Percentiles rank a stretch among this genome's conserved stretches.
Conservation (phyloP, 2,329 filamentous ascomycete species). For the Dactylonectria macrodidyma region DNA sequence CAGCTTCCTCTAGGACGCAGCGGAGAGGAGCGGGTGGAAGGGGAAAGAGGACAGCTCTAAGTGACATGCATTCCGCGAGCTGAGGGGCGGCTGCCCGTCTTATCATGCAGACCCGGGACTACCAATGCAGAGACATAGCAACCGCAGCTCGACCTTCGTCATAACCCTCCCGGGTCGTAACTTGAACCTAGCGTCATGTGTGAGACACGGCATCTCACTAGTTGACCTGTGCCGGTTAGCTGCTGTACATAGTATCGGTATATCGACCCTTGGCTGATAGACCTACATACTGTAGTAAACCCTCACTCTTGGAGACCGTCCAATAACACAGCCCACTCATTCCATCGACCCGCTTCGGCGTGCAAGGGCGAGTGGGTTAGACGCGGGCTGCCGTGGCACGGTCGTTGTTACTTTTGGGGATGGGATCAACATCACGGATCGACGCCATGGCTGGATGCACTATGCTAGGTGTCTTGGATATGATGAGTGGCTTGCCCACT, state of each 20-base stretch:
- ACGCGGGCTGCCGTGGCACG: constrained; percentile 35
- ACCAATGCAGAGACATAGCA: not conserved
- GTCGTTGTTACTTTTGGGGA: constrained; percentile 34
- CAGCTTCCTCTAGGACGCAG: constrained; percentile 15
- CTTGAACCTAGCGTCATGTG: constrained; percentile 21
- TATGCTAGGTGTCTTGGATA: constrained; percentile 11
- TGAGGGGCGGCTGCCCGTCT: constrained; percentile 21
- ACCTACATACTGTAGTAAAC: constrained; percentile 4
- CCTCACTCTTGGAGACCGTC: not conserved
- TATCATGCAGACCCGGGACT: constrained; percentile 8
- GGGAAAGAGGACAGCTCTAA: not conserved
- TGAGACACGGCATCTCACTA: constrained; percentile 43
- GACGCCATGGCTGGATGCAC: constrained; percentile 29
- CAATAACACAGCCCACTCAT: constrained; percentile 15
- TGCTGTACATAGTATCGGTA: not conserved
- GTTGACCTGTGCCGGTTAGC: constrained; percentile 12
- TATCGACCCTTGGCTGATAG: constrained; percentile 1
- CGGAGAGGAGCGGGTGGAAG: constrained; percentile 1
- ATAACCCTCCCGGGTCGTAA: constrained; percentile 13
- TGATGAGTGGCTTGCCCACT: no score
- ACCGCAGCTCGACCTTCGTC: constrained; percentile 3
- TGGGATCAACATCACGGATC: constrained; percentile 42
- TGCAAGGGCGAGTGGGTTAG: constrained; percentile 34
- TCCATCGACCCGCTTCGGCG: constrained; percentile 28
- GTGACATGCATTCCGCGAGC: not conserved